Base-by-base conservation (phyloP, 2,329 filamentous ascomycete species). In the Nectriaceae sp. region DNA sequence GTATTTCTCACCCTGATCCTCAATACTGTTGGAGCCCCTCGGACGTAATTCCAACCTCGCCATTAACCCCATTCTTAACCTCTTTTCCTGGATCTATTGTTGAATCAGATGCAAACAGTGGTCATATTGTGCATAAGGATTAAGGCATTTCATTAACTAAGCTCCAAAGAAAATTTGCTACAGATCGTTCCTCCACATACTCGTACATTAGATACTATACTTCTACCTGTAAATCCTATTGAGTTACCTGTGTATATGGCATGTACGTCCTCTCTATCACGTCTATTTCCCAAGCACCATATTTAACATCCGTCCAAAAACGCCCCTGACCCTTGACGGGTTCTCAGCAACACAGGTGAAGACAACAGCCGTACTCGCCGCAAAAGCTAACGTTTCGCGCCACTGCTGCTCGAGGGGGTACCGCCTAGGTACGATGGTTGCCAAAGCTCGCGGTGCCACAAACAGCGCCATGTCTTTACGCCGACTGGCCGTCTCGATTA, bases 401-500 rank as follows among this genome's bases (percentile, higher is more conserved):
- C 84, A 87, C 72, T 87, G 79, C 68, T 84, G 77, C 61, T 83
- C 72, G 49, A 68, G 59, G 3, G 68, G 64, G 66, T 94, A 95
- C 35, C 80, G 75, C 51, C 90, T 74, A 5, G 90, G 90, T 15
- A 95, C 70, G 52, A 92, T 66, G 1, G 87, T 89, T 8, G 87
- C 88, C 53, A 89, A 74, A 13, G 90, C 90, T 53, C 89, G 78
- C 0, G 90, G 90, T 18, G 88, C 83, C 37, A 94, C 89, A 65
- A 95, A 95, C 33, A 94, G 76, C 8, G 86, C 82, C 63, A 95
- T 80, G 63, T 95, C 90, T 61, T 87, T 85, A 47, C 87, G 76
- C 53, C 88, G 79, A 39, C 75, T 74, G 4, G 77, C 62, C 67
- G 81, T 75, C 70, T 95, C 90, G 29, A 90, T 70, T 39, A 95